Conservation (phyloP, 2,329 filamentous ascomycete species). For the Alternaria atra region DNA sequence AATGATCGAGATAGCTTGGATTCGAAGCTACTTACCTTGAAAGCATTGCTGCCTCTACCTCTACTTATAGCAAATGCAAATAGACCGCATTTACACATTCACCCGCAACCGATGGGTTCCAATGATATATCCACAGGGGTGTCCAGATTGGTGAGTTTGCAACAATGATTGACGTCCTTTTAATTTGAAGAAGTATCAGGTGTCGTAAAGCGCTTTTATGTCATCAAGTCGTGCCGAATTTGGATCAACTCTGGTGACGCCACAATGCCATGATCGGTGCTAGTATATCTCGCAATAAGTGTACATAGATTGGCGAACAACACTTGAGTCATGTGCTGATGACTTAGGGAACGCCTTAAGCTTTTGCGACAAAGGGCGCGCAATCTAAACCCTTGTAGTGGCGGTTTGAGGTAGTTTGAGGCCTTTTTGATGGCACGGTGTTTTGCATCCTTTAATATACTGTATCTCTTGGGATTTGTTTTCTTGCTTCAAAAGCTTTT, state of each 20-base stretch:
- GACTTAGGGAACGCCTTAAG: background rate
- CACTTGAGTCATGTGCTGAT: background rate
- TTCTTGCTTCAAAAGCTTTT: background rate
- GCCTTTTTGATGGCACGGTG: background rate
- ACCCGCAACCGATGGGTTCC: background rate
- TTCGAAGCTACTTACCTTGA: background rate
- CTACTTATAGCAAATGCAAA: background rate
- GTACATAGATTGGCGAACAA: background rate
- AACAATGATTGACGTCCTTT: background rate
- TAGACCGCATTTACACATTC: background rate
- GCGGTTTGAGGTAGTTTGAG: constrained; percentile 9
- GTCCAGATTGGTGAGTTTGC: background rate
- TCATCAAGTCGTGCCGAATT: background rate
- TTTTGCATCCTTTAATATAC: background rate
- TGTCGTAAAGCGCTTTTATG: background rate
- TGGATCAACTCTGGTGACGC: background rate
- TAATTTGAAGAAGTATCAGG: constrained; percentile 1
- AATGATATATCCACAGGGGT: background rate
- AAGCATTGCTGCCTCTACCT: background rate
- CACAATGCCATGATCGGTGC: background rate
- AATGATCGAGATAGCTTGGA: background rate
- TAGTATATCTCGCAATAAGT: background rate
- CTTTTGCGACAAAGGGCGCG: background rate
- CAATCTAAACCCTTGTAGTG: constrained; percentile 2
- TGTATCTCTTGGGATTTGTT: background rate